Conservation (phyloP, 495 filamentous ascomycete species). For the Penicillium samsonianum region DNA sequence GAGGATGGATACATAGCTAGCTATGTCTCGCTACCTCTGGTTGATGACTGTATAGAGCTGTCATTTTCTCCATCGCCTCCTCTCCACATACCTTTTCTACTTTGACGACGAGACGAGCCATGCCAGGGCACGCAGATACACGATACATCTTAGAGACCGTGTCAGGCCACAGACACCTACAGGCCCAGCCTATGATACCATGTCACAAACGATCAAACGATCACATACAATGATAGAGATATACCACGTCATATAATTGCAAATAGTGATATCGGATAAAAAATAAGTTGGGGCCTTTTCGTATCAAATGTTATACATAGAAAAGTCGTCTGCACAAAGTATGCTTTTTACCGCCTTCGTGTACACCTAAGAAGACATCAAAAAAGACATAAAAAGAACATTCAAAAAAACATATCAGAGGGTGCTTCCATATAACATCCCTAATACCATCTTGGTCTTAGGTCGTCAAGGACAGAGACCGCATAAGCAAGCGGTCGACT, state of each 20-base stretch:
- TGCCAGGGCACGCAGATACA: slow-evolving; percentile 22
- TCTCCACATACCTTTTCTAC: slow-evolving; percentile 1
- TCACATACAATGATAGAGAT: slow-evolving; percentile 27
- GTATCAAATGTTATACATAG: too few species aligned
- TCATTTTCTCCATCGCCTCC: not conserved
- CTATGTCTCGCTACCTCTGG: slow-evolving; percentile 1
- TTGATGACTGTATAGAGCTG: not conserved
- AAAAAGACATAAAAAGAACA: too few species aligned
- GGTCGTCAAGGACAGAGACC: too few species aligned
- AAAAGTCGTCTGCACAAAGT: too few species aligned
- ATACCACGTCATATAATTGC: slow-evolving; percentile 28
- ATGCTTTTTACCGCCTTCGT: too few species aligned
- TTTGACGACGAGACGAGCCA: slow-evolving; percentile 32
- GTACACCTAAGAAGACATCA: too few species aligned
- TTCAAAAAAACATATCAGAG: too few species aligned
- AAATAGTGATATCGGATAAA: slow-evolving; percentile 11
- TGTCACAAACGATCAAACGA: slow-evolving; percentile 26
- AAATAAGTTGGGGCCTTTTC: not conserved
- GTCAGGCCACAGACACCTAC: slow-evolving; percentile 8
- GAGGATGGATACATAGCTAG: slow-evolving; percentile 42
- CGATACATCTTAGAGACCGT: slow-evolving; percentile 2
- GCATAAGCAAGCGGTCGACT: too few species aligned
- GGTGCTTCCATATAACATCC: too few species aligned
- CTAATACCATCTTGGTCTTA: too few species aligned
- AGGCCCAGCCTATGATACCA: slow-evolving; percentile 26